Conservation (phyloP, 257 asterid species). For the Apocynum venetum region DNA sequence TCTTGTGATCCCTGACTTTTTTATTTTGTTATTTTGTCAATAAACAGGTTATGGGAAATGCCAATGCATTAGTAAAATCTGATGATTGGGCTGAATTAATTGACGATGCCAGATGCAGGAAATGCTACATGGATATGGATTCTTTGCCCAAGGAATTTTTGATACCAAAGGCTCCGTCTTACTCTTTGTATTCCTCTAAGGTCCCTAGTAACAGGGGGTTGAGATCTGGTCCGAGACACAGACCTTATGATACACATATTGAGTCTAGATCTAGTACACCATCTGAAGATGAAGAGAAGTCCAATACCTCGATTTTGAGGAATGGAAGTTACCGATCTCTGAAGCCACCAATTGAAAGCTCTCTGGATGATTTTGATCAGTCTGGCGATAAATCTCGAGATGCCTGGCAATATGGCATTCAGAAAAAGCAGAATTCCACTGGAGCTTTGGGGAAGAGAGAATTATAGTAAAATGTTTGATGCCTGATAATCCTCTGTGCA, state of each 20-base stretch:
- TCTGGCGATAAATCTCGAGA: slow-evolving; percentile 67
- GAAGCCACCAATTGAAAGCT: slow-evolving; percentile 52
- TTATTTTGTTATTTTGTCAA: background rate
- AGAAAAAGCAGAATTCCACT: slow-evolving; percentile 43
- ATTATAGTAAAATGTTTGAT: slow-evolving; percentile 28
- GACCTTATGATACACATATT: slow-evolving; percentile 66
- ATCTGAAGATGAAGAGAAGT: slow-evolving; percentile 88
- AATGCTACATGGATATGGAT: slow-evolving; percentile 87
- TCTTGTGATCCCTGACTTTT: slow-evolving; percentile 14
- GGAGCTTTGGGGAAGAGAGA: slow-evolving; percentile 56
- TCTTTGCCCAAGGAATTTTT: slow-evolving; percentile 83
- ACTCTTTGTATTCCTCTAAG: slow-evolving; percentile 45
- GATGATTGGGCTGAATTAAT: slow-evolving; percentile 96
- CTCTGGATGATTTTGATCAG: slow-evolving; percentile 60
- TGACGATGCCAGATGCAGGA: slow-evolving; percentile 79
- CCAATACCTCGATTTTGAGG: slow-evolving; percentile 42
- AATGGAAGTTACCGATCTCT: slow-evolving; percentile 62
- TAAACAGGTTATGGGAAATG: slow-evolving; percentile 92
- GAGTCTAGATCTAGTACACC: slow-evolving; percentile 92
- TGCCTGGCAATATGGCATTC: slow-evolving; percentile 61
- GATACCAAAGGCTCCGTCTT: slow-evolving; percentile 42
- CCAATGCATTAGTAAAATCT: slow-evolving; percentile 66
- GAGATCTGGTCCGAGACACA: slow-evolving; percentile 67
- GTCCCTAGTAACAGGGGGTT: slow-evolving; percentile 52
- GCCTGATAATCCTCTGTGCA: slow-evolving; percentile 11